Base-by-base conservation (phyloP, 139 green algal genomes). In the Auxenochlorella protothecoides region DNA sequence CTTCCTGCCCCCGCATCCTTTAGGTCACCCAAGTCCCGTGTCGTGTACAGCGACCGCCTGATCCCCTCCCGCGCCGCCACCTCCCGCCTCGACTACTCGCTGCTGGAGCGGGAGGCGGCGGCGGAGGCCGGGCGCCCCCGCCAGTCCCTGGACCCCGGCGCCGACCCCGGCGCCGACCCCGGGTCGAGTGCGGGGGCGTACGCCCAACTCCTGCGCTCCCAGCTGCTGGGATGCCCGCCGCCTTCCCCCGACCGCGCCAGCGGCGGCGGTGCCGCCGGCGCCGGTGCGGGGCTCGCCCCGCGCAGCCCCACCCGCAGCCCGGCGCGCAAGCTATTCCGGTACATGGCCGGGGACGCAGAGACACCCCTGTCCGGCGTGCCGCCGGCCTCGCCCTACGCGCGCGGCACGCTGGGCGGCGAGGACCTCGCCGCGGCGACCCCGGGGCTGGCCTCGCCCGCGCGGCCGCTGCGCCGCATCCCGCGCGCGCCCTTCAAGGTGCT, bases 401-500 rank as follows among this genome's bases (percentile, higher is more conserved):
- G 87, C 0, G 87, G 84, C 0, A 83, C 88, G 13, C 72, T 95
- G 1, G 83, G 80, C 12, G 80, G 79, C 6, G 81, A 92, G 70
- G 73, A 65, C 15, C 51, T 69, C 13, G 3, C 53, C 52, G 66
- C 74, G 4, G 56, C 66, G 10, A 53, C 79, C n/a, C 27, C 27
- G 27, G 27, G 27, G 27, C 71, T 86, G 55, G 44, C 78, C 63
- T 77, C 60, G 27, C 79, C 85, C 11, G 63, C 74, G 14, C 71
- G 83, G 27, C 79, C 88, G 3, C 85, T 85, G 7, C 83, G 94
- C 9, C 93, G 92, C 69, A 97, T 99, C 53, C 79, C 92, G 2
- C 79, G 92, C 12, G 86, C 90, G 2, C 94, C 94, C 4, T 98
- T 96, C 80, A 98, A 99, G 88, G 91, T 91, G 55, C 70, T 93